phyloP scores from a whole-genome alignment of 73 alveolate species.

The Tetrahymena malaccensis region DNA sequence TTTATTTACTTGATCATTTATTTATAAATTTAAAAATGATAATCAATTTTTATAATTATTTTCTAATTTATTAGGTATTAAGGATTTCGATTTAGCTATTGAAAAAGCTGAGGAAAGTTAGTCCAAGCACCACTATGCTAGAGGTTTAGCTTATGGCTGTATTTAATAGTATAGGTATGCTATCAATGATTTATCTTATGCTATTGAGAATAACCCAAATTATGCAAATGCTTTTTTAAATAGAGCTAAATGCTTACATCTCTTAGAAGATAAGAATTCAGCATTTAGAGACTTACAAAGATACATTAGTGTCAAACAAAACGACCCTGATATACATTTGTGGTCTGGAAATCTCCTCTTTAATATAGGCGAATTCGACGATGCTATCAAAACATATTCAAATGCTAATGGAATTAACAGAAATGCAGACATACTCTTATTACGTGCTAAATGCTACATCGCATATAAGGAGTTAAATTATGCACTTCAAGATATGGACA shows the following conservation, averaged over 20 bases:
- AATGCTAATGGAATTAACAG: conserved; percentile 22
- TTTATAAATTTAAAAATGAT: too few relatives aligned
- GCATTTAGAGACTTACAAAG: conserved; percentile 27
- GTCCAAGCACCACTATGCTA: conserved; percentile 15
- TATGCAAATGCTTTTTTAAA: conserved; percentile 35
- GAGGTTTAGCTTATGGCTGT: conserved; percentile 44
- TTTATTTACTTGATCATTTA: not conserved
- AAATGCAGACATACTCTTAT: conserved; percentile 9
- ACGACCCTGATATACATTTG: conserved; percentile 39
- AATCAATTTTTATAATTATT: too few relatives aligned
- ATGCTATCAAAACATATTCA: conserved; percentile 35
- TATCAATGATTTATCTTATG: conserved; percentile 33
- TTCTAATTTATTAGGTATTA: not conserved
- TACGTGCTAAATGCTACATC: conserved; percentile 27
- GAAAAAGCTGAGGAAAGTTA: conserved; percentile 38
- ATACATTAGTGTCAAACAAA: conserved; percentile 12
- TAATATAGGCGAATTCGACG: conserved; percentile 24
- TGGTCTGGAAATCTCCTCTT: conserved; percentile 45
- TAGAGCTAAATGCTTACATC: conserved; percentile 37
- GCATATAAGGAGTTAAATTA: conserved; percentile 14
- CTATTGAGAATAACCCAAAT: conserved; percentile 24
- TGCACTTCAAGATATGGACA: conserved; percentile 19
- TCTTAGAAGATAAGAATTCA: conserved; percentile 31
- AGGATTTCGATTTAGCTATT: conserved; percentile 13
- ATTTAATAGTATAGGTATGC: conserved; percentile 27